Evolutionary conservation across 179 eudicot genomes (phyloP), one percentile per base, ranked within the genome.

Genomic region (Heliamphora pulchella): DNA sequence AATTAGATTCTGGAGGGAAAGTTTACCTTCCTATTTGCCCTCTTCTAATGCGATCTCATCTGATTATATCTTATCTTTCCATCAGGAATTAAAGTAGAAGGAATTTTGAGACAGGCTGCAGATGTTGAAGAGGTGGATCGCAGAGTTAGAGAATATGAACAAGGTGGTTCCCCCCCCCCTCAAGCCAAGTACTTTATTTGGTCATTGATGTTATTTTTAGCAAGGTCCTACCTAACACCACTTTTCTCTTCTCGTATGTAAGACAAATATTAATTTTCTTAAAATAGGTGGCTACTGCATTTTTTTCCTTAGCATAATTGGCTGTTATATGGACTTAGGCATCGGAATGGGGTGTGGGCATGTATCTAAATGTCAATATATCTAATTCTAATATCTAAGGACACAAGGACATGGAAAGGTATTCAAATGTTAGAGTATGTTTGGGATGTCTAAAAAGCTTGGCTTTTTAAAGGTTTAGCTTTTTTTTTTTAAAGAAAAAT

Each of bases 121-220:
- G 98, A 96, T 87, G 97, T 96, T 44, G 99, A 96, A 89, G 99
- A 96, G 94, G 98, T 96, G 74, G 99, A 92, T 80, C 90, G 86
- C 81, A 92, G 99, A 87, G 94, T 96, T 81, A 94, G 92, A 74
- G 99, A 92, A 87, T 96, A 94, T 85, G 99, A 96, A 86, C 91
- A 90, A 91, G 99, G 99, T 96, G 66, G 67, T 46, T 71, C 71
- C 69, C 5, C 9, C 62, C 59, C 81, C 54, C 22, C 67, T 54
- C 41, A 3, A 54, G 48, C 15, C 65, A 17, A 17, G 8, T 43
- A 18, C 58, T 39, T 8, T 17, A 22, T 51, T 39, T 31, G 31
- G n/a, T 78, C 22, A 31, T 22, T 18, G 48, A 50, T 50, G 31
- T 77, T 63, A 55, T 67, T 64, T 18, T 50, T 15, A 22, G 14